Evolutionary conservation across 495 filamentous ascomycete species (phyloP).

Genomic region (Xylona heveae): DNA sequence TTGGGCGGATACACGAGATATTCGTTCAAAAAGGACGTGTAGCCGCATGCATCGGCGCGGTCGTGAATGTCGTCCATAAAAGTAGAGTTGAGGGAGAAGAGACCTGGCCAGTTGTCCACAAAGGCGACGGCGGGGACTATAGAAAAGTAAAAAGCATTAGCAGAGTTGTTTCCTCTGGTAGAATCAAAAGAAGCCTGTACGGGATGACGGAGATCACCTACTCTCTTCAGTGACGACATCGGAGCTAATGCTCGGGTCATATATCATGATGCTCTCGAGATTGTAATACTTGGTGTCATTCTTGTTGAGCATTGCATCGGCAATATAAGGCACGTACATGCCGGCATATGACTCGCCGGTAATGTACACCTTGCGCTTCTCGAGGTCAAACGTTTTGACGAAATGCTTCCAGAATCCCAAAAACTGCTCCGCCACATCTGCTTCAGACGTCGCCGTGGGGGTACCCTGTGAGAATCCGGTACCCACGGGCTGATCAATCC

Average conservation of each 20-base stretch:
- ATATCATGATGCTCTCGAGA: slow-evolving; percentile 43
- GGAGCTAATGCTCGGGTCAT: slow-evolving; percentile 41
- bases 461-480: slow-evolving; percentile 48
- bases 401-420: slow-evolving; percentile 51
- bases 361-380: slow-evolving; percentile 42
- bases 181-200: no score
- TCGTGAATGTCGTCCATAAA: slow-evolving; percentile 36
- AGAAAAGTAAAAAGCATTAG: no score
- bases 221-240: slow-evolving; percentile 24
- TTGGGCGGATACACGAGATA: slow-evolving; percentile 50
- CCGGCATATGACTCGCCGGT: slow-evolving; percentile 57
- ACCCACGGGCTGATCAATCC: slow-evolving; percentile 55
- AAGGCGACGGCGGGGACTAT: slow-evolving; percentile 40
- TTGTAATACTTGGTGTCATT: slow-evolving; percentile 47
- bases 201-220: slow-evolving; percentile 5
- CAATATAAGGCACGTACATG: slow-evolving; percentile 59
- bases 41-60: slow-evolving; percentile 38
- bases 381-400: slow-evolving; percentile 40
- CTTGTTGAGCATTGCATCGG: slow-evolving; percentile 46
- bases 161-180: no score
- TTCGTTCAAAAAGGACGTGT: slow-evolving; percentile 33
- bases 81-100: slow-evolving; percentile 46
- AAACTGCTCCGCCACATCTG: slow-evolving; percentile 46
- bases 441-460: slow-evolving; percentile 37
- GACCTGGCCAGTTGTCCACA: slow-evolving; percentile 33